Percentiles rank a stretch among this genome's conserved stretches.
phyloP scores from a whole-genome alignment of 2,329 filamentous ascomycete genomes.

The Alternaria dauci region DNA sequence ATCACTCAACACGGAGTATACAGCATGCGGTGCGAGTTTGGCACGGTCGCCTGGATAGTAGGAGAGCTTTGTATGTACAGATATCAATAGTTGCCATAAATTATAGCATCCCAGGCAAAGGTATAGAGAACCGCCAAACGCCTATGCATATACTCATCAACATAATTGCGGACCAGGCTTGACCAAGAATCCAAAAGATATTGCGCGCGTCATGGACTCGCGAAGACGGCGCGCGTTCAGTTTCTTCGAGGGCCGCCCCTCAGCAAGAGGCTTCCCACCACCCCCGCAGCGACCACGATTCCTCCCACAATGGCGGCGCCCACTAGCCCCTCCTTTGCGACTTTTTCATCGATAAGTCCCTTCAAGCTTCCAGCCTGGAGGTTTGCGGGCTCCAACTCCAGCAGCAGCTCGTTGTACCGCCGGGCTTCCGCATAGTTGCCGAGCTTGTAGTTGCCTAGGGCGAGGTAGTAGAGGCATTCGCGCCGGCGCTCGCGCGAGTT shows the following conservation, averaged over 20 bases:
- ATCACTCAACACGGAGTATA: not conserved
- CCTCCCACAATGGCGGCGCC: slow-evolving; percentile 95
- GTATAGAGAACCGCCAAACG: slow-evolving; percentile 38
- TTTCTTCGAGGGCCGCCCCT: slow-evolving; percentile 72
- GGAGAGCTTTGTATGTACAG: slow-evolving; percentile 14
- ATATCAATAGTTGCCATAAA: slow-evolving; percentile 15
- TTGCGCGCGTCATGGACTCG: not conserved
- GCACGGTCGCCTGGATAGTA: not conserved
- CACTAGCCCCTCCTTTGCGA: slow-evolving; percentile 91
- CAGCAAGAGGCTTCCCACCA: slow-evolving; percentile 87
- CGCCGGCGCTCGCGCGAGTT: slow-evolving; percentile 89
- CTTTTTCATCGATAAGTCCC: slow-evolving; percentile 91
- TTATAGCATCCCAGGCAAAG: slow-evolving; percentile 22
- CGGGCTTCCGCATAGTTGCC: slow-evolving; percentile 96
- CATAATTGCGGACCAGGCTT: not conserved
- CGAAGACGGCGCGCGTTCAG: slow-evolving; percentile 28
- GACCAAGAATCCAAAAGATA: not conserved
- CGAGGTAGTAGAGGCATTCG: slow-evolving; percentile 98
- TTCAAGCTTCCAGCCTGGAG: slow-evolving; percentile 88
- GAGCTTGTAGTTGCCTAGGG: slow-evolving; percentile 96
- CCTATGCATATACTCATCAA: slow-evolving; percentile 30
- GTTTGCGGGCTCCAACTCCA: slow-evolving; percentile 91
- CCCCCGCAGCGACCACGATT: slow-evolving; percentile 89
- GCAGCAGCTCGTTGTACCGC: slow-evolving; percentile 89
- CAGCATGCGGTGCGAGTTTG: not conserved